Percentiles rank a stretch among this genome's conserved stretches.
These are phyloP conservation scores for Penicillium thymicola DNA, from an alignment of 2,329 filamentous ascomycete genomes.

Conservation along the genomic window DNA sequence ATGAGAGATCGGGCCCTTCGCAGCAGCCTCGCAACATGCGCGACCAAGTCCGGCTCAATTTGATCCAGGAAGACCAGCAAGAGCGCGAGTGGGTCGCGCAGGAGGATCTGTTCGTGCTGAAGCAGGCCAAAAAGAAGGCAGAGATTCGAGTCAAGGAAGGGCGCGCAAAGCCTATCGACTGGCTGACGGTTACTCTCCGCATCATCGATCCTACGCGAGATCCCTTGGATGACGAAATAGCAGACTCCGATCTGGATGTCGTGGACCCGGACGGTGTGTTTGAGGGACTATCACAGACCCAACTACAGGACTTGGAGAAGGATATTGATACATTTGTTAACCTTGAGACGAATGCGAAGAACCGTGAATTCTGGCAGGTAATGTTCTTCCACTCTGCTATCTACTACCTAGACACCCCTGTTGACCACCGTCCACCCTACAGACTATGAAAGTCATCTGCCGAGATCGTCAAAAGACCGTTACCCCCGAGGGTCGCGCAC, in stretches of 20 bases:
- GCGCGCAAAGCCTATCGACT: conserved; percentile 88
- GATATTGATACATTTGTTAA: conserved; percentile 78
- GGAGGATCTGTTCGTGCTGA: conserved; percentile 92
- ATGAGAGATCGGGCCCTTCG: conserved; percentile 21
- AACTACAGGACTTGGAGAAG: conserved; percentile 72
- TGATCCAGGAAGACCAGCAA: conserved; percentile 71
- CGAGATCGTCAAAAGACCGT: conserved; percentile 68
- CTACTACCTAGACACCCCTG: background rate
- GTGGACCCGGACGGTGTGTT: conserved; percentile 79
- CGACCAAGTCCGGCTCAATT: conserved; percentile 48
- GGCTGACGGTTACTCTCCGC: conserved; percentile 83
- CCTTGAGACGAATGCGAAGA: conserved; percentile 73
- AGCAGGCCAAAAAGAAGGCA: conserved; percentile 97
- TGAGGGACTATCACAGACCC: conserved; percentile 62
- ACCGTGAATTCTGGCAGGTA: conserved; percentile 82
- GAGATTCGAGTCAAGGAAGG: conserved; percentile 90
- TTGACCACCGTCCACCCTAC: conserved; percentile 3
- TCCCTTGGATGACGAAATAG: conserved; percentile 74
- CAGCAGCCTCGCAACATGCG: conserved; percentile 36
- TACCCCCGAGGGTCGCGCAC: conserved; percentile 67
- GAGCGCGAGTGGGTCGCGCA: conserved; percentile 83
- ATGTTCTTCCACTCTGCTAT: conserved; percentile 16
- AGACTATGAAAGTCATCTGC: conserved; percentile 81
- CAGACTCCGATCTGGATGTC: conserved; percentile 72
- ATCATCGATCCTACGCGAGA: conserved; percentile 83